A percentile compares a stretch with the other conserved stretches of the same genome.
Conservation (phyloP, 2,329 filamentous ascomycete species). For the Phialocephala subalpina region DNA sequence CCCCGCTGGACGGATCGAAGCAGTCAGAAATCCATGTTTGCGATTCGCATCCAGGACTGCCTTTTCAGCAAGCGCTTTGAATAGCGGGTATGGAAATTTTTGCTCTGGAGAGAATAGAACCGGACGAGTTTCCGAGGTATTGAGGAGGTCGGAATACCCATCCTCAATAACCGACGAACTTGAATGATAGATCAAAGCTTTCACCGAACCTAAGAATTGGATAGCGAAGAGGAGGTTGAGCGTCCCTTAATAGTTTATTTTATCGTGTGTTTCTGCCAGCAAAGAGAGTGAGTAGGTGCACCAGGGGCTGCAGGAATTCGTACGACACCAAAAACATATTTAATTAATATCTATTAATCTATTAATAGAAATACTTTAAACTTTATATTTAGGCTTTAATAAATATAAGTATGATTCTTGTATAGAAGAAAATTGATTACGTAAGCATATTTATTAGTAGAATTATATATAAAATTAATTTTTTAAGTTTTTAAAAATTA, state of each 20-base stretch:
- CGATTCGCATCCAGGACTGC: conserved; percentile 29
- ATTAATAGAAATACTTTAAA: too few species aligned
- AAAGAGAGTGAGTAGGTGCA: background rate
- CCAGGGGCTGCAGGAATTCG: too few species aligned
- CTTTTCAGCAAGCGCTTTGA: conserved; percentile 33
- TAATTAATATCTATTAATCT: too few species aligned
- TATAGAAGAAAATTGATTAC: too few species aligned
- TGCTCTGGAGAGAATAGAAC: conserved; percentile 27
- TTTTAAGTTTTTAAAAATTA: too few species aligned
- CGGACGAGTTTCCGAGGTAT: conserved; percentile 50
- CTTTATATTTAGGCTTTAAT: too few species aligned
- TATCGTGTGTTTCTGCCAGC: background rate
- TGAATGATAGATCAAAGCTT: conserved; percentile 61
- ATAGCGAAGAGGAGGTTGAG: background rate
- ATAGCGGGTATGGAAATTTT: conserved; percentile 29
- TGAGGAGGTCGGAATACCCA: conserved; percentile 52
- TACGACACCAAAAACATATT: too few species aligned
- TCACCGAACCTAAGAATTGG: conserved; percentile 30
- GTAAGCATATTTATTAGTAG: too few species aligned
- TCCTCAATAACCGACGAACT: conserved; percentile 58
- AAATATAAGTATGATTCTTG: too few species aligned
- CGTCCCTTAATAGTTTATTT: background rate
- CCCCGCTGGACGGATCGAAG: conserved; percentile 55
- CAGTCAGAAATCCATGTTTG: conserved; percentile 53
- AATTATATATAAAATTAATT: too few species aligned